phyloP scores from a whole-genome alignment of 805 yeast genomes.

The Barnettozyma salicaria region DNA sequence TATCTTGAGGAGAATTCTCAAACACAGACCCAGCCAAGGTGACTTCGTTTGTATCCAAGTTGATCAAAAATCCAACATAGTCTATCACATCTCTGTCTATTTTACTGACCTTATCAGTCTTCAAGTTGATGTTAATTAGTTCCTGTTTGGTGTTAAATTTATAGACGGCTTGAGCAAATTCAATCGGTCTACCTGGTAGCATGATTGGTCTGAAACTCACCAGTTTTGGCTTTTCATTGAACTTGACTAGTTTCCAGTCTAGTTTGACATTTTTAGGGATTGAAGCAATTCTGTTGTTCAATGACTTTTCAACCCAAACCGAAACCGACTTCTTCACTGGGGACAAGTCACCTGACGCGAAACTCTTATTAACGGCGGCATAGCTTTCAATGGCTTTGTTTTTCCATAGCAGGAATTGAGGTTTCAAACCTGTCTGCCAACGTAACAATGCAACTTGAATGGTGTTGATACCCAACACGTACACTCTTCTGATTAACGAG shows the following conservation, averaged over 20 bases:
- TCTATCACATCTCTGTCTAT: constrained; percentile 52
- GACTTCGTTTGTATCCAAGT: constrained; percentile 51
- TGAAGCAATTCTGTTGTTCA: constrained; percentile 43
- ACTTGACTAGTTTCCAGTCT: constrained; percentile 72
- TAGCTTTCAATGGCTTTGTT: constrained; percentile 75
- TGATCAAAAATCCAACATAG: constrained; percentile 55
- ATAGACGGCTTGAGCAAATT: constrained; percentile 55
- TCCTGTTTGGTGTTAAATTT: constrained; percentile 58
- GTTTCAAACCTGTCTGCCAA: constrained; percentile 61
- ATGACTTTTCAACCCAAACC: constrained; percentile 58
- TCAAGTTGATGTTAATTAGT: constrained; percentile 42
- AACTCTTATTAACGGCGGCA: constrained; percentile 74
- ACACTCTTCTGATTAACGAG: constrained; percentile 52
- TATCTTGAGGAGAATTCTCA: constrained; percentile 45
- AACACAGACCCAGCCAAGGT: constrained; percentile 62
- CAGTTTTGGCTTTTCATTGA: constrained; percentile 67
- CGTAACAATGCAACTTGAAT: constrained; percentile 61
- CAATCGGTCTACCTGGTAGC: constrained; percentile 47
- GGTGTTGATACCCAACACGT: constrained; percentile 62
- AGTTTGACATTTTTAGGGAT: constrained; percentile 55
- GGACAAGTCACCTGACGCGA: constrained; percentile 54
- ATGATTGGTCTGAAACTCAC: constrained; percentile 65
- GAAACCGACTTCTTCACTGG: constrained; percentile 42
- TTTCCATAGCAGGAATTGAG: constrained; percentile 72
- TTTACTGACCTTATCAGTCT: constrained; percentile 39